Evolutionary conservation across 495 filamentous ascomycete species (phyloP).

Genomic region (Hypoxylon fuscum): DNA sequence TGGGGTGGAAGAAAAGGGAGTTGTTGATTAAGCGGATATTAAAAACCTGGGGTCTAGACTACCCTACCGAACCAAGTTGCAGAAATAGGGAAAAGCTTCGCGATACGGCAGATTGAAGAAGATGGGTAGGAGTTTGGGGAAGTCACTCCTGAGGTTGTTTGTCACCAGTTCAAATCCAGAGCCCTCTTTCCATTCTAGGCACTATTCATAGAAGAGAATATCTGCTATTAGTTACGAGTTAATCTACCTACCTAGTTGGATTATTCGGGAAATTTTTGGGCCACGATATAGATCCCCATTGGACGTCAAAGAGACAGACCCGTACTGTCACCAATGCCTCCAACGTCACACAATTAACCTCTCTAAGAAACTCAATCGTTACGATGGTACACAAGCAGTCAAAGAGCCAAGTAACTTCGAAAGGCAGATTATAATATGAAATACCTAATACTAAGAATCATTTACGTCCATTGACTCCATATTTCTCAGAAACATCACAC

Average conservation of each 20-base stretch:
- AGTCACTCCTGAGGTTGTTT: no score
- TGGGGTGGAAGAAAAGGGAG: slow-evolving; percentile 26
- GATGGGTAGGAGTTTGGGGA: slow-evolving; percentile 11
- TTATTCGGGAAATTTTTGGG: slow-evolving; percentile 14
- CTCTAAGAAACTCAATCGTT: no score
- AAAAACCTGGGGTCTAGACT: slow-evolving; percentile 36
- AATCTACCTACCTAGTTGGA: no score
- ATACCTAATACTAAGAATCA: no score
- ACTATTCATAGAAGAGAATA: neutral
- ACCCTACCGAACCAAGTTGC: slow-evolving; percentile 1
- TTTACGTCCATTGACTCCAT: no score
- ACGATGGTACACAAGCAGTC: no score
- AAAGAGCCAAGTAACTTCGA: no score
- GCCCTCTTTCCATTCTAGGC: neutral
- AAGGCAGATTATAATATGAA: no score
- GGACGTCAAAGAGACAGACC: neutral
- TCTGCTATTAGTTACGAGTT: no score
- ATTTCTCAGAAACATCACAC: no score
- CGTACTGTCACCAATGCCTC: no score
- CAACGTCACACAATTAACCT: no score
- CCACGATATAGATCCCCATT: neutral
- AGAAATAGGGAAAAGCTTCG: slow-evolving; percentile 11
- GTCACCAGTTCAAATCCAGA: neutral
- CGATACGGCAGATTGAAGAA: slow-evolving; percentile 14
- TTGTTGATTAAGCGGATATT: slow-evolving; percentile 41